phyloP scores from a whole-genome alignment of 352 stramenopile species.

The Phytophthora sansomeana region DNA sequence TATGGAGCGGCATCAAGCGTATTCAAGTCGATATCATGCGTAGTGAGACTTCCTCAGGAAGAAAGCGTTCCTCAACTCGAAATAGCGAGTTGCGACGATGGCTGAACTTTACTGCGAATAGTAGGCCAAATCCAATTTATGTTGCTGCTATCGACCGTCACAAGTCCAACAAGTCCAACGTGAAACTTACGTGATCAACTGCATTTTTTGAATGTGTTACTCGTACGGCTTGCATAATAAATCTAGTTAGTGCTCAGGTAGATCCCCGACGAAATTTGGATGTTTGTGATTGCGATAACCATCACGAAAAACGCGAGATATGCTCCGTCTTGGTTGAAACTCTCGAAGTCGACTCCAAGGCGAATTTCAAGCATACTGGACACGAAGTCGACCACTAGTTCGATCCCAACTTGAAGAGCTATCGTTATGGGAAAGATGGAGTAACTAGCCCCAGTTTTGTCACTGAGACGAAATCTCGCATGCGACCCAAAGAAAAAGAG shows the following conservation, averaged over 20 bases:
- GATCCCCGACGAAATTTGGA: neutral
- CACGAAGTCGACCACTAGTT: conserved; percentile 1
- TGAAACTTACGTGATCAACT: neutral
- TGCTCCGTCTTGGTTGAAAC: conserved; percentile 27
- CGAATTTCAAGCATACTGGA: neutral
- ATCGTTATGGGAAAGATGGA: neutral
- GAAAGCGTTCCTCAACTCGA: neutral
- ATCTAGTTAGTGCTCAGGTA: neutral
- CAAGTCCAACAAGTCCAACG: neutral
- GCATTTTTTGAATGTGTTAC: too few relatives aligned
- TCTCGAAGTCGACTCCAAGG: conserved; percentile 5
- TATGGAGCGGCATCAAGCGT: conserved; percentile 5
- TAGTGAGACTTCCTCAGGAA: neutral
- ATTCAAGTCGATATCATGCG: neutral
- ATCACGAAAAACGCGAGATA: conserved; percentile 32
- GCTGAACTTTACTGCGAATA: neutral
- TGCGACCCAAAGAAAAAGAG: conserved; percentile 4
- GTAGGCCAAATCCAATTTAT: too few relatives aligned
- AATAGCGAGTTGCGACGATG: neutral
- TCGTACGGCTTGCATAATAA: neutral
- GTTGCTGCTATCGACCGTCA: too few relatives aligned
- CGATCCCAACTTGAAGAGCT: neutral
- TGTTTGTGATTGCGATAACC: conserved; percentile 18
- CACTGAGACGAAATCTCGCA: conserved; percentile 9
- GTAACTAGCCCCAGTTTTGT: neutral